phyloP scores from a whole-genome alignment of 306 rosid species.

The Prunus mongolica region DNA sequence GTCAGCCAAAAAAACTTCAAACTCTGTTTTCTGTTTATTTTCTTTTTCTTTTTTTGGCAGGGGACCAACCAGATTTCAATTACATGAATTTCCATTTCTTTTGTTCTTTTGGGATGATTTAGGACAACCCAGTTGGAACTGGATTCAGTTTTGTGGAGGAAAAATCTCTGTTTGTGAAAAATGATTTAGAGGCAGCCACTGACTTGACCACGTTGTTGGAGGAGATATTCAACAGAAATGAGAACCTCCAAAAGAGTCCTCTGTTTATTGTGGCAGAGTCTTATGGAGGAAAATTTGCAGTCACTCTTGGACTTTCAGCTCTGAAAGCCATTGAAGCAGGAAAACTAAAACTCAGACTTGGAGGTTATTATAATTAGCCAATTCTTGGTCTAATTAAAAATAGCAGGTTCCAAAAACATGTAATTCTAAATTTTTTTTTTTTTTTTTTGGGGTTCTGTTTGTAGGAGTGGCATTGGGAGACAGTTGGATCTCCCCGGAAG shows the following conservation, averaged over 20 bases:
- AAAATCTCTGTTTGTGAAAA: constrained; percentile 44
- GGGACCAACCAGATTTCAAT: too few relatives aligned
- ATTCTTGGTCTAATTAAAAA: neutral
- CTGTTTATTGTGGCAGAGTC: constrained; percentile 81
- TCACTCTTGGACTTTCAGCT: constrained; percentile 65
- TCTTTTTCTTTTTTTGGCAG: neutral
- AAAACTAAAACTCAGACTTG: constrained; percentile 53
- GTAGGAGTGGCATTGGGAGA: constrained; percentile 92
- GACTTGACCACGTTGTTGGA: constrained; percentile 67
- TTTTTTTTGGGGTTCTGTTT: neutral
- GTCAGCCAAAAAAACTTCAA: neutral
- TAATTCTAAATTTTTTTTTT: neutral
- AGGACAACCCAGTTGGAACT: constrained; percentile 95
- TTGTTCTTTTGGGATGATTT: neutral
- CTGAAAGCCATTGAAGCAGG: constrained; percentile 50
- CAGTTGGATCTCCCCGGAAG: constrained; percentile 97
- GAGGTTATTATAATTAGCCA: constrained; percentile 39
- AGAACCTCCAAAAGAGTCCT: constrained; percentile 70
- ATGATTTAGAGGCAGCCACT: constrained; percentile 70
- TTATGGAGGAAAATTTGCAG: constrained; percentile 89
- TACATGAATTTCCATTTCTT: neutral
- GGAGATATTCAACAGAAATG: constrained; percentile 44
- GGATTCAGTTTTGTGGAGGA: constrained; percentile 89
- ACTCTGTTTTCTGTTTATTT: neutral
- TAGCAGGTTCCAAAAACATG: neutral